Evolutionary conservation across 73 alveolate genomes (phyloP).

Genomic region (Halteria grandinella): DNA sequence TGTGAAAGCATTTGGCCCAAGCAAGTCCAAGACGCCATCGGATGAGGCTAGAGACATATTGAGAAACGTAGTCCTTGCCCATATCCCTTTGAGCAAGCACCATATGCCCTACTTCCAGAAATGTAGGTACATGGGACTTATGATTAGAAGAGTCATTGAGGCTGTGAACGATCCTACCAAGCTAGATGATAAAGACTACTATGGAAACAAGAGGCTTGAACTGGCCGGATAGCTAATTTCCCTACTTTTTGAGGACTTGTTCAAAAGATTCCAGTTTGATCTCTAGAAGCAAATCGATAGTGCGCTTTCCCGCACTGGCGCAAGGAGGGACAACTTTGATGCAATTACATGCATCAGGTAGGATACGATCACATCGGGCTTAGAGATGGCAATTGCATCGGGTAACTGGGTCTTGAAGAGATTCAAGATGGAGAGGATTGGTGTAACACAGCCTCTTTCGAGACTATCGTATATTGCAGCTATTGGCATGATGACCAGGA

Average conservation of each 20-base stretch:
- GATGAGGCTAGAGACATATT: conserved; percentile 85
- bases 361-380: conserved; percentile 85
- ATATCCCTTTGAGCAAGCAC: conserved; percentile 84
- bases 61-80: conserved; percentile 81
- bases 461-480: conserved; percentile 88
- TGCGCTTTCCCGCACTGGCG: conserved; percentile 62
- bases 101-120: conserved; percentile 83
- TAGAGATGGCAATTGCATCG: conserved; percentile 91
- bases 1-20: conserved; percentile 42
- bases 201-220: conserved; percentile 99
- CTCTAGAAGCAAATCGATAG: conserved; percentile 84
- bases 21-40: conserved; percentile 60
- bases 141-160: conserved; percentile 94
- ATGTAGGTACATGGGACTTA: conserved; percentile 83
- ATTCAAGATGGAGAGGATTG: conserved; percentile 97
- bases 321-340: conserved; percentile 66
- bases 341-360: conserved; percentile 62
- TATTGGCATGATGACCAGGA: conserved; percentile 97
- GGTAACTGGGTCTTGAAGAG: conserved; percentile 99
- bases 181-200: conserved; percentile 98
- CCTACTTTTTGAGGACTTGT: conserved; percentile 97
- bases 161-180: conserved; percentile 93
- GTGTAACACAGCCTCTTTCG: conserved; percentile 93
- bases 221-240: conserved; percentile 97
- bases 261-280: conserved; percentile 89